Base-by-base conservation (phyloP, 371 early-diverging fungal species). In the Mortierella sp. region DNA sequence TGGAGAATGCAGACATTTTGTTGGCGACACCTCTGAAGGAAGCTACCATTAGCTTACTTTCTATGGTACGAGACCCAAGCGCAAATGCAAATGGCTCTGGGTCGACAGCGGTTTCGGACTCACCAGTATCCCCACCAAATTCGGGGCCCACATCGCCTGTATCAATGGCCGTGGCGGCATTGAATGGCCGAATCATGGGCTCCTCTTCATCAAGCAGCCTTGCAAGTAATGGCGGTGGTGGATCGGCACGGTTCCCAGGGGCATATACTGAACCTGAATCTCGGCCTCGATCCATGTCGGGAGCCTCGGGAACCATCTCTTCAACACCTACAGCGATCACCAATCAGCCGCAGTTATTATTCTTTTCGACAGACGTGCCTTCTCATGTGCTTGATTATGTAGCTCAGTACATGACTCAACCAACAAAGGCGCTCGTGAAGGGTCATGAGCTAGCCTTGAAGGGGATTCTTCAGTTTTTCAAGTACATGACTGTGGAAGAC, bases 61-160 rank as follows among this genome's bases (percentile, higher is more conserved):
- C 81, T 19, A 81, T 81, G 72, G 67, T 81, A 16, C 64, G 81
- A 21, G 81, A 75, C 13, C 61, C 60, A 2, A 22, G 10, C 10
- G 32, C 58, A 11, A 67, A 63, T 24, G 36, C 60, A 9, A 65
- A 24, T 58, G 53, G 36, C 11, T 24, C 61, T 22, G 16, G 45
- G 16, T 45, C 45, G 45, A 45, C 43, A 2, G 58, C 40, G 11
- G 58, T 24, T 19, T 15, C 74, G 7, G 62, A 65, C 3, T 43
- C 65, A 4, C 43, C 66, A 55, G 62, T 61, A 21, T 75, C 81
- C 7, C 81, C 81, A 2, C 81, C 81, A 9, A 81, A 72, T 32
- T 81, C 76, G 6, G 76, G 76, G 47, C 76, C 81, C 0, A 76
- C 81, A 0, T 81, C 81, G n/a, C 81, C 81, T 11, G 81, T 81